Conservation (phyloP, 106 monocot genomes). For the Dioscorea alata region DNA sequence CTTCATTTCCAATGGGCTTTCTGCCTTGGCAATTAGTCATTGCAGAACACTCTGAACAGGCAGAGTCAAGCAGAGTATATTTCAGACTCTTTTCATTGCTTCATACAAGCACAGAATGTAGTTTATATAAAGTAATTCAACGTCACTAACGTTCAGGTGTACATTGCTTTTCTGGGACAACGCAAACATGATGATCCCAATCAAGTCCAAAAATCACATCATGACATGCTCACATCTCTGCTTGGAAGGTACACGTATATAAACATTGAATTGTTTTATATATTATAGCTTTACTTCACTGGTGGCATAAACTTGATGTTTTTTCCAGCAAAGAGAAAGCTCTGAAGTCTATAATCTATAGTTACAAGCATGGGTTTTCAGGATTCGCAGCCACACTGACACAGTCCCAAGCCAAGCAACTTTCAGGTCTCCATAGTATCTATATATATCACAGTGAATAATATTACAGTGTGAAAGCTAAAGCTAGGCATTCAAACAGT, state of each 20-base stretch:
- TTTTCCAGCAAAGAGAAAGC: conserved; percentile 36
- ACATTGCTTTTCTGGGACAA: conserved; percentile 33
- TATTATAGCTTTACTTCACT: neutral
- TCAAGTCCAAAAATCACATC: conserved; percentile 15
- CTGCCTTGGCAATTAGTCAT: no score
- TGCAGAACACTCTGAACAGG: no score
- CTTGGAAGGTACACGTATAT: conserved; percentile 18
- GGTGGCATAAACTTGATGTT: neutral
- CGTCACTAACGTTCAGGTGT: conserved; percentile 6
- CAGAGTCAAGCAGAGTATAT: no score
- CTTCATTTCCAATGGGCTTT: no score
- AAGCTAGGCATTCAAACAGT: no score
- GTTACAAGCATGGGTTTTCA: conserved; percentile 59
- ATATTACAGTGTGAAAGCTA: neutral
- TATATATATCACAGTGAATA: neutral
- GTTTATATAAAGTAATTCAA: no score
- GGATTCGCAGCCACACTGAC: conserved; percentile 55
- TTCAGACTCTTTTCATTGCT: no score
- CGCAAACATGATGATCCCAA: conserved; percentile 21
- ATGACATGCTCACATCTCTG: conserved; percentile 19
- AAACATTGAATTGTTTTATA: no score
- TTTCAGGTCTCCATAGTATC: conserved; percentile 13
- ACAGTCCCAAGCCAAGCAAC: conserved; percentile 19
- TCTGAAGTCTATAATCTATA: conserved; percentile 29
- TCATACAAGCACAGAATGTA: no score